Conservation (phyloP, 2,329 filamentous ascomycete species). For the Drechslera avenae region DNA sequence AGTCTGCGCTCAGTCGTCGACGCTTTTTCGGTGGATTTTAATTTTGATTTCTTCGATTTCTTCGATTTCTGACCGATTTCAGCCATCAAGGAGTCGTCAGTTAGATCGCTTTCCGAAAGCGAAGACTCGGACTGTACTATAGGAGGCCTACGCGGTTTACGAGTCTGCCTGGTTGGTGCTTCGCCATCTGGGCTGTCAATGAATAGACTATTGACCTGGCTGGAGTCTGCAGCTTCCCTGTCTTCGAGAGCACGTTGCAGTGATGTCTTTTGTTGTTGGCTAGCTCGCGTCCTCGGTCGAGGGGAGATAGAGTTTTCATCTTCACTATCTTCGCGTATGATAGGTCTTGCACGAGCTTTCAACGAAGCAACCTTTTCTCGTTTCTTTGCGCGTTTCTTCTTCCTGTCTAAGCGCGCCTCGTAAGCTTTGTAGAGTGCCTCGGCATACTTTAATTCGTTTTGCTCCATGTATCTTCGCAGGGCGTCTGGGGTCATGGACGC, state of each 20-base stretch:
- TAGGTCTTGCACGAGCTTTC: slow-evolving; percentile 6
- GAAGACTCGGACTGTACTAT: slow-evolving; percentile 24
- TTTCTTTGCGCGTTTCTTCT: slow-evolving; percentile 25
- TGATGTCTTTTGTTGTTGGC: neutral
- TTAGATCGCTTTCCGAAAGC: slow-evolving; percentile 12
- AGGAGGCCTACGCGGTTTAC: slow-evolving; percentile 15
- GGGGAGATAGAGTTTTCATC: slow-evolving; percentile 19
- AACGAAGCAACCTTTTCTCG: slow-evolving; percentile 10
- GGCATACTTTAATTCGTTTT: slow-evolving; percentile 16
- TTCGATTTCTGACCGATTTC: slow-evolving; percentile 5
- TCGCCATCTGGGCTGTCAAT: neutral
- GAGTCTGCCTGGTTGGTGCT: slow-evolving; percentile 1
- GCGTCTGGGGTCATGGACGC: slow-evolving; percentile 6
- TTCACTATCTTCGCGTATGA: slow-evolving; percentile 18
- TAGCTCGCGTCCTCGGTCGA: neutral
- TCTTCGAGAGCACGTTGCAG: neutral
- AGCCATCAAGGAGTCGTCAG: slow-evolving; percentile 13
- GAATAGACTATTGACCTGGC: slow-evolving; percentile 17
- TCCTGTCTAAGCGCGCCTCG: slow-evolving; percentile 10
- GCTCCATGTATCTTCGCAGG: slow-evolving; percentile 12
- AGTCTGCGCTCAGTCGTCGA: neutral
- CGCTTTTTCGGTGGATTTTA: neutral
- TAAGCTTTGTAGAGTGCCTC: slow-evolving; percentile 9
- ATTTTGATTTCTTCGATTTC: slow-evolving; percentile 3
- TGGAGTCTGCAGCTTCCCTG: neutral